Base-by-base conservation (phyloP, 2,329 filamentous ascomycete species). In the Aschersonia sp. region DNA sequence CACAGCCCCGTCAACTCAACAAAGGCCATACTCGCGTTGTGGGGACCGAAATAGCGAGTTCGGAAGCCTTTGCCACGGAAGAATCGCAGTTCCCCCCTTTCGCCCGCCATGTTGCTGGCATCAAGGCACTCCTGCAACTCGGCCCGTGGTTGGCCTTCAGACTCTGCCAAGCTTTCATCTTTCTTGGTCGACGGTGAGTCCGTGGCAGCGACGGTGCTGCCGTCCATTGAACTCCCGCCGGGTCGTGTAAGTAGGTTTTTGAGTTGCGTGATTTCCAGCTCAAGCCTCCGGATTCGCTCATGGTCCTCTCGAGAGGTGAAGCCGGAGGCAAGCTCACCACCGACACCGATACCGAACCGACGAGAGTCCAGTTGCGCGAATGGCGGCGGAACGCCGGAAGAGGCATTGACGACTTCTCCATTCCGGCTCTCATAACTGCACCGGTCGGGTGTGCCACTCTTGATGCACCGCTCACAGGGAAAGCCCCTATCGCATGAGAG, bases 401-500 rank as follows among this genome's bases (percentile, higher is more conserved):
- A 65, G 56, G 69, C 63, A 48, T 71, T 68, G 52, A 73, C 63
- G 50, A 75, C 63, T 55, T 72, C 70, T 47, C 71, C 68, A 45
- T 64, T 73, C 63, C 69, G 75, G 32, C 73, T 71, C 60, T 79
- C 76, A 56, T 79, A 79, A 52, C 71, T 75, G 62, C 76, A 79
- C 12, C 72, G 69, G 46, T 78, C 76, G 22, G 75, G 70, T 31
- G 75, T 79, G 55, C 75, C 75, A 51, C 75, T 78, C 62, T 78
- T 79, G 60, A 79, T 69, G 60, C 76, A 80, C 44, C 76, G 72
- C 60, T 78, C 75, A 57, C 76, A 80, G 30, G 76, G 76, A 54
- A 78, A 70, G 57, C 76, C 76, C 51, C 76, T 68, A 60, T 79
- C 77, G 58, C 76, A 80, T 30, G 75, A 79, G 39, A 79, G 66